Conservation (phyloP, 2,329 filamentous ascomycete species). For the Arachnomyces sp. region DNA sequence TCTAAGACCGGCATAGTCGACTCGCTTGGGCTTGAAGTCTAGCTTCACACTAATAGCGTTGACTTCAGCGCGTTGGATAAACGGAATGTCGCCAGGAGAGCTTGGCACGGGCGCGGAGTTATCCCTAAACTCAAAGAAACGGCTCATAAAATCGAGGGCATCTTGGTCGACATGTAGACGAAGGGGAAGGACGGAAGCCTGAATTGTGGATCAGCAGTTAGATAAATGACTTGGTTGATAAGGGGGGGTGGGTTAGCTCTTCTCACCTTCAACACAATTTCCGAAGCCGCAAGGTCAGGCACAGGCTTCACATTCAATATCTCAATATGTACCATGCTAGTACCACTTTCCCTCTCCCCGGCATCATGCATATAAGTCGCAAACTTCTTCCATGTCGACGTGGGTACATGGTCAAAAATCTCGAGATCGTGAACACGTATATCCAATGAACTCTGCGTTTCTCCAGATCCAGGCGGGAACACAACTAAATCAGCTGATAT, state of each 20-base stretch:
- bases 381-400: slow-evolving; percentile 98
- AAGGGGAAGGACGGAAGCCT: slow-evolving; percentile 68
- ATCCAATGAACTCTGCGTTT: slow-evolving; percentile 82
- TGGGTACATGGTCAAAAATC: slow-evolving; percentile 87
- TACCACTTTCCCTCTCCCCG: slow-evolving; percentile 75
- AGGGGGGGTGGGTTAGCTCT: too few relatives aligned
- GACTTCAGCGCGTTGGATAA: slow-evolving; percentile 82
- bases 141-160: slow-evolving; percentile 89
- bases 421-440: slow-evolving; percentile 75
- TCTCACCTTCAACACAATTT: slow-evolving; percentile 68
- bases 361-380: slow-evolving; percentile 84
- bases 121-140: slow-evolving; percentile 97
- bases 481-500: slow-evolving; percentile 73
- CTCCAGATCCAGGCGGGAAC: slow-evolving; percentile 66
- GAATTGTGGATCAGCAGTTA: slow-evolving; percentile 3
- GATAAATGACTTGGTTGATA: not conserved
- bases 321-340: slow-evolving; percentile 84
- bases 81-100: slow-evolving; percentile 65
- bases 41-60: slow-evolving; percentile 74
- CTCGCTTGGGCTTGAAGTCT: slow-evolving; percentile 97
- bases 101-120: slow-evolving; percentile 45
- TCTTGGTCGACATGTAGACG: slow-evolving; percentile 95
- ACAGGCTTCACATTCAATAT: slow-evolving; percentile 81
- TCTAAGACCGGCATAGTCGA: slow-evolving; percentile 85
- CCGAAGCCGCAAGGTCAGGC: slow-evolving; percentile 73